These are phyloP conservation scores for Microbotryum silenes-acaulis DNA, from an alignment of 1,284 basidiomycete genomes.

Conservation along the genomic window DNA sequence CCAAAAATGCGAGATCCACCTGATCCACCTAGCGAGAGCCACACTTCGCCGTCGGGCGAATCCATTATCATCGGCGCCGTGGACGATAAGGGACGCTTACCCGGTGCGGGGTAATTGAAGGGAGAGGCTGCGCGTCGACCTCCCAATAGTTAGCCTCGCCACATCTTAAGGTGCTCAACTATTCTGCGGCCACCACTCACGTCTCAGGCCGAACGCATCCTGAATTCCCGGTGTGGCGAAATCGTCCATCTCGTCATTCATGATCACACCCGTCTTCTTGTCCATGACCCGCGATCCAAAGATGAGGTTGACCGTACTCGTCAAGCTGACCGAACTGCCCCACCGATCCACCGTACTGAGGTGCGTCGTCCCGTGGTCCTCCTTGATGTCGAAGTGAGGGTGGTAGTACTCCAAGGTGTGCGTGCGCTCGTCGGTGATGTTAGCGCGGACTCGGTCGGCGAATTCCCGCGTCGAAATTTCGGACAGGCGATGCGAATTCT, in stretches of 20 bases:
- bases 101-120: constrained; percentile 66
- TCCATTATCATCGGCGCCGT: constrained; percentile 74
- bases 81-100: constrained; percentile 81
- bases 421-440: constrained; percentile 74
- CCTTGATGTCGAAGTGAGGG: constrained; percentile 63
- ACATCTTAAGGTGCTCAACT: neutral
- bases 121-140: constrained; percentile 28
- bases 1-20: constrained; percentile 82
- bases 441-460: constrained; percentile 53
- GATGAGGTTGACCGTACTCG: constrained; percentile 74
- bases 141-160: neutral
- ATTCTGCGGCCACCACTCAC: constrained; percentile 3
- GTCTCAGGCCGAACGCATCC: constrained; percentile 66
- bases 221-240: constrained; percentile 72
- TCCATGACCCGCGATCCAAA: constrained; percentile 84
- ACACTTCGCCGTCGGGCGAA: constrained; percentile 56
- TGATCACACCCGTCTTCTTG: constrained; percentile 70
- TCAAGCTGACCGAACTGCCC: constrained; percentile 77
- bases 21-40: constrained; percentile 68
- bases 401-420: constrained; percentile 75
- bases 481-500: constrained; percentile 52
- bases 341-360: constrained; percentile 68
- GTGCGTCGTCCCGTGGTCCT: constrained; percentile 85
- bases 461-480: constrained; percentile 65
- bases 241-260: constrained; percentile 79